Evolutionary conservation across 1,284 basidiomycete genomes (phyloP).

Genomic region (Kalmanozyma brasiliensis): DNA sequence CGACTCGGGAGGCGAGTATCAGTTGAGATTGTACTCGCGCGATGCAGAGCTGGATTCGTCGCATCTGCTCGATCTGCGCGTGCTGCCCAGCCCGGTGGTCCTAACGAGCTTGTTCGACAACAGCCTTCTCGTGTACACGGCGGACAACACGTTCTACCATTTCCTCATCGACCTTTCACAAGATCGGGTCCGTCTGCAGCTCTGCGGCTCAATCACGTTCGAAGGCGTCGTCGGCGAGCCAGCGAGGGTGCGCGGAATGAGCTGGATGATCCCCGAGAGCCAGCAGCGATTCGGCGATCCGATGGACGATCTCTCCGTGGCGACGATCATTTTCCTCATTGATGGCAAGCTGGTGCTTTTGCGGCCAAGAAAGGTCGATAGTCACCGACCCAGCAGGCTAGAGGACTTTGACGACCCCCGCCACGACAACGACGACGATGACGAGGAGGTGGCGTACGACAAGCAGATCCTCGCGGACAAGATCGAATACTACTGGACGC

Average conservation of each 20-base stretch:
- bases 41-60: constrained; percentile 88
- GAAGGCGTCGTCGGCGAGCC: constrained; percentile 88
- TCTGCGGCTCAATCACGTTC: constrained; percentile 95
- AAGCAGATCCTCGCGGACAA: constrained; percentile 95
- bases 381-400: constrained; percentile 6
- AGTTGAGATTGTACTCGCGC: constrained; percentile 90
- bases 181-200: constrained; percentile 80
- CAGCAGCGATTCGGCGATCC: constrained; percentile 96
- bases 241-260: constrained; percentile 85
- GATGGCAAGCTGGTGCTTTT: constrained; percentile 90
- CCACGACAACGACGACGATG: constrained; percentile 70
- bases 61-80: constrained; percentile 84
- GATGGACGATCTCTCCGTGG: constrained; percentile 88
- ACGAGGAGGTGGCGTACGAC: constrained; percentile 94
- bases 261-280: constrained; percentile 93
- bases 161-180: constrained; percentile 88
- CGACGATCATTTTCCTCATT: constrained; percentile 94
- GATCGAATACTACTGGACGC: constrained; percentile 99
- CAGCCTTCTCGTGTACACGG: constrained; percentile 93
- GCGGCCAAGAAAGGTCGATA: constrained; percentile 67
- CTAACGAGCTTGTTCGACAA: constrained; percentile 85
- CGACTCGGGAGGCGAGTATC: constrained; percentile 68
- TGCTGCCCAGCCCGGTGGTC: constrained; percentile 73
- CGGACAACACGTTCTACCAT: constrained; percentile 94
- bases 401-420: constrained; percentile 26